phyloP scores from a whole-genome alignment of 179 eudicot species.

The Monotropa hypopitys region DNA sequence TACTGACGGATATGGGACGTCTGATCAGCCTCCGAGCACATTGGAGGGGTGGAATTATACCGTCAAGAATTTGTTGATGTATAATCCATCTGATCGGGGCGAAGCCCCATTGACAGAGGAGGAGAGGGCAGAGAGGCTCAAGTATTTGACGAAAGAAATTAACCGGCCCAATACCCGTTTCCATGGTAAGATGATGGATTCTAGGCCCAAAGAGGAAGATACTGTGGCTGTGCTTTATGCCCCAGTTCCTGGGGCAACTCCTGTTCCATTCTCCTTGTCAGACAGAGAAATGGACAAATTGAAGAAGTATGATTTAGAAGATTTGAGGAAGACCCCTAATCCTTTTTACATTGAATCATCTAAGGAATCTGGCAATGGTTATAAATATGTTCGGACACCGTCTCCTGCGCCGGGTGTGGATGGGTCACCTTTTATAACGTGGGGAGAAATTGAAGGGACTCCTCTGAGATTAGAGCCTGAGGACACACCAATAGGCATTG shows the following conservation, averaged over 20 bases:
- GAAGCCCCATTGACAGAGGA: slow-evolving; percentile 60
- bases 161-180: slow-evolving; percentile 55
- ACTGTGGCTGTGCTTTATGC: slow-evolving; percentile 48
- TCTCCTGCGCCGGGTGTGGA: slow-evolving; percentile 92
- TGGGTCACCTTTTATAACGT: slow-evolving; percentile 78
- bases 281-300: slow-evolving; percentile 52
- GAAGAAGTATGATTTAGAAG: slow-evolving; percentile 80
- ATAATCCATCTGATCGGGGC: slow-evolving; percentile 75
- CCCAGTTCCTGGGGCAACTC: slow-evolving; percentile 55
- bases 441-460: slow-evolving; percentile 98
- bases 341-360: slow-evolving; percentile 58
- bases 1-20: slow-evolving; percentile 86
- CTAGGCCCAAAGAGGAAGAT: slow-evolving; percentile 39
- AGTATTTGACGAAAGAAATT: slow-evolving; percentile 71
- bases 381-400: slow-evolving; percentile 70
- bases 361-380: slow-evolving; percentile 73
- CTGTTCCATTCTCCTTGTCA: slow-evolving; percentile 26
- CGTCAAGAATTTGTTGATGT: slow-evolving; percentile 85
- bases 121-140: slow-evolving; percentile 51
- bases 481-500: slow-evolving; percentile 86
- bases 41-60: slow-evolving; percentile 67
- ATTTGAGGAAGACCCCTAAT: slow-evolving; percentile 73
- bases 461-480: slow-evolving; percentile 80
- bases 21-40: slow-evolving; percentile 61
- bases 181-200: slow-evolving; percentile 58